Conservation (phyloP, 257 asterid species). For the Solanum medicagineum region DNA sequence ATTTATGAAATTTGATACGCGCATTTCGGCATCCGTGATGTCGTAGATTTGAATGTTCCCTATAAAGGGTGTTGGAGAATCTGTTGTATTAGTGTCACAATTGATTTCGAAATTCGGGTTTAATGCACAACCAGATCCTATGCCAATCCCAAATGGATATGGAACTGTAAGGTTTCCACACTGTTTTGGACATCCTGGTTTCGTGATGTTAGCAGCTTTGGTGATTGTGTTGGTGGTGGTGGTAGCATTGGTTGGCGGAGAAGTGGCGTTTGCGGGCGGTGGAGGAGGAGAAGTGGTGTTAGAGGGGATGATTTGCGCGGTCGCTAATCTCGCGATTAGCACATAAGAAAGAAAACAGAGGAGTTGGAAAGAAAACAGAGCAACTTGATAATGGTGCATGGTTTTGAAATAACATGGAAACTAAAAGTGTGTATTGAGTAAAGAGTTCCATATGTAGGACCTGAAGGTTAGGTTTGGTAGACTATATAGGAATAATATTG, state of each 20-base stretch:
- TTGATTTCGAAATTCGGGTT: conserved; percentile 17
- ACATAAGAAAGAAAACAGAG: conserved; percentile 3
- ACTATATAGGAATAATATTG: neutral
- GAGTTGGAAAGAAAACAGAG: neutral
- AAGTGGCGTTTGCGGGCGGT: conserved; percentile 11
- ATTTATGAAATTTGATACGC: conserved; percentile 33
- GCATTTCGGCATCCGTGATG: conserved; percentile 43
- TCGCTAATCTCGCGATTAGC: conserved; percentile 4
- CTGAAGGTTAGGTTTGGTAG: neutral
- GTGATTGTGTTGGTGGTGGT: neutral
- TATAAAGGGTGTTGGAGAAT: conserved; percentile 31
- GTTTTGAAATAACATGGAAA: neutral
- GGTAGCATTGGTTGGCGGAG: conserved; percentile 3
- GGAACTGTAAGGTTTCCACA: conserved; percentile 34
- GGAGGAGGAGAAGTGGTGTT: neutral
- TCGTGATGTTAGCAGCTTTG: conserved; percentile 16
- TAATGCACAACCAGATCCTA: conserved; percentile 24
- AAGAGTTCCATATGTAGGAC: neutral
- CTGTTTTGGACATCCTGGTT: conserved; percentile 23
- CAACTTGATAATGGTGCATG: neutral
- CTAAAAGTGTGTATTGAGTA: neutral
- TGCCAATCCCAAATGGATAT: conserved; percentile 26
- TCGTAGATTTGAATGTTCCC: conserved; percentile 16
- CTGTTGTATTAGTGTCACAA: conserved; percentile 22
- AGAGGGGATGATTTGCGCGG: conserved; percentile 6